Evolutionary conservation across 2,329 filamentous ascomycete species (phyloP).

Genomic region (Exophiala spinifera): DNA sequence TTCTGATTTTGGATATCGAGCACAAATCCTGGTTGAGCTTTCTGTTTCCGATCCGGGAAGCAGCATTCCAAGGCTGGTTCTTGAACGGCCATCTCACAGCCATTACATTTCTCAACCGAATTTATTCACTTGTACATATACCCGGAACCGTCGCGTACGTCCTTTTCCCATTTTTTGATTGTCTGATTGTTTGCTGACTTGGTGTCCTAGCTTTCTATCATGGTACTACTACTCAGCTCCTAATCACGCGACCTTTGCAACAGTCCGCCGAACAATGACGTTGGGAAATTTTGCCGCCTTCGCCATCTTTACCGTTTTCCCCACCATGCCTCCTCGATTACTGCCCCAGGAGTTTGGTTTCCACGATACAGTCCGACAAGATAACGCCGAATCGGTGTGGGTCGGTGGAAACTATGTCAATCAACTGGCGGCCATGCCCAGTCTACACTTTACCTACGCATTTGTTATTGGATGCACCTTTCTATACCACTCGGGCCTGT

Average conservation of each 20-base stretch:
- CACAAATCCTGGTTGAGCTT: slow-evolving; percentile 35
- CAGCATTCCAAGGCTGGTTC: slow-evolving; percentile 46
- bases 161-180: neutral
- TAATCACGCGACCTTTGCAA: slow-evolving; percentile 53
- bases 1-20: slow-evolving; percentile 22
- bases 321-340: slow-evolving; percentile 62
- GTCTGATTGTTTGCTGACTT: slow-evolving; percentile 23
- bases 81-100: slow-evolving; percentile 41
- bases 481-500: slow-evolving; percentile 51
- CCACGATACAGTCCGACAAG: slow-evolving; percentile 59
- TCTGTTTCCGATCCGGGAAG: slow-evolving; percentile 42
- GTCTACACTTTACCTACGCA: slow-evolving; percentile 56
- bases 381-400: slow-evolving; percentile 53
- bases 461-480: slow-evolving; percentile 56
- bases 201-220: slow-evolving; percentile 38
- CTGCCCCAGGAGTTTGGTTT: slow-evolving; percentile 60
- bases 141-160: slow-evolving; percentile 50
- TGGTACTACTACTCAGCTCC: slow-evolving; percentile 44
- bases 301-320: slow-evolving; percentile 60
- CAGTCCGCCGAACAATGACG: slow-evolving; percentile 58
- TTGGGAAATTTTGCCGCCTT: slow-evolving; percentile 62
- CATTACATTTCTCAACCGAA: slow-evolving; percentile 49
- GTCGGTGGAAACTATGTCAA: slow-evolving; percentile 58
- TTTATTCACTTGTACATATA: slow-evolving; percentile 51
- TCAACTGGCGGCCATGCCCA: slow-evolving; percentile 57